Evolutionary conservation across 2,329 filamentous ascomycete species (phyloP), one percentile per base, ranked within the genome.

Genomic region (Fusarium phyllophilum): DNA sequence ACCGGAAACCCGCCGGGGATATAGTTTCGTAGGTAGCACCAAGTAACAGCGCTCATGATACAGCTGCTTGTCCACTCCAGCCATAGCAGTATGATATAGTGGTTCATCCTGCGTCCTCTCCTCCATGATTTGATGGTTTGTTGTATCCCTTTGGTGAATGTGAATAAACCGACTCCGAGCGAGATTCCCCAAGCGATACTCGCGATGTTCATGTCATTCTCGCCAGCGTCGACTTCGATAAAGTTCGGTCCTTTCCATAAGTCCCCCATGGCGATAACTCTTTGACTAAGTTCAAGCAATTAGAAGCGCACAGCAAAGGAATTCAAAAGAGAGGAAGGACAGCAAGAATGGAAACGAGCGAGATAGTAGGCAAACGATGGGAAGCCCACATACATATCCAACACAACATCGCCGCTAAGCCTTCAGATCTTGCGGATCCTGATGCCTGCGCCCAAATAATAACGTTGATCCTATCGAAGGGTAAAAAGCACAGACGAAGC

Each of bases 121-220:
- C 65, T 70, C 76, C 75, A 79, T 24, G 76, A 78, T 8, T 75
- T 72, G 59, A 69, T 49, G 5, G 77, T 76, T 20, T 79, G 78
- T 13, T 68, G 64, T 26, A 66, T 29, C 6, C 67, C 76, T 63
- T 79, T 79, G 36, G 65, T 54, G 18, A 70, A 72, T 1, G 75
- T 77, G 42, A 79, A 79, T n/a, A 79, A 56, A 9, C 73, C 78
- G 3, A 79, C 65, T 9, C 76, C 77, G 4, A 79, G 72, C 18
- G 78, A 78, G 13, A 79, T 56, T 6, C 78, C 78, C 75, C 75
- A 79, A 20, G 77, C 72, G 22, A 79, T 79, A n/a, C 74, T 77
- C 22, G 78, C 78, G 52, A 78, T 74, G 9, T 77, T 78, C 79
- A 78, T 76, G 33, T 79, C 78, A 69, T 70, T 70, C 18, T 55